Conservation (phyloP, 2,329 filamentous ascomycete species). For the Pestalotiopsis sp. region DNA sequence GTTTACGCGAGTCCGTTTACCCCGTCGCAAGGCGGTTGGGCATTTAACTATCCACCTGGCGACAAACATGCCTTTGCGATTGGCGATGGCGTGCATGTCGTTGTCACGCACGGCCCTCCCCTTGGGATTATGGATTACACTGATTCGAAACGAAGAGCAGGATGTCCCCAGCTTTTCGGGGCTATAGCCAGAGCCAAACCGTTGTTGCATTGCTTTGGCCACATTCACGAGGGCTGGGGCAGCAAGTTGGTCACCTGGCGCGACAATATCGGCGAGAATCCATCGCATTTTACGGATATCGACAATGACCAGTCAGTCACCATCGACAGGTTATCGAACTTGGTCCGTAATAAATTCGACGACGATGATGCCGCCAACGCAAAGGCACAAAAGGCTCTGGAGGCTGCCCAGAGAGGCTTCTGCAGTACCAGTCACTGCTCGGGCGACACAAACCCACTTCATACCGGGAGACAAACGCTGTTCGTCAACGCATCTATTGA, state of each 20-base stretch:
- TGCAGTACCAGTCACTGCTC: constrained; percentile 42
- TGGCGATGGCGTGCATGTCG: constrained; percentile 38
- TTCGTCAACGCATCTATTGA: constrained; percentile 61
- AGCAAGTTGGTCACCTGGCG: constrained; percentile 55
- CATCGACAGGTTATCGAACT: constrained; percentile 34
- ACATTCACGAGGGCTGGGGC: constrained; percentile 64
- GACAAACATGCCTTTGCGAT: constrained; percentile 41
- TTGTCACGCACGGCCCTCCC: constrained; percentile 58
- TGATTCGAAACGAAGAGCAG: constrained; percentile 31
- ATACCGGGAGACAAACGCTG: constrained; percentile 49
- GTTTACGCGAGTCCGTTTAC: constrained; percentile 59
- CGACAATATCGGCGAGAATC: constrained; percentile 21
- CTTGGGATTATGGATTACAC: constrained; percentile 50
- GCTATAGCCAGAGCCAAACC: constrained; percentile 47
- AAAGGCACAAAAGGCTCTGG: constrained; percentile 18
- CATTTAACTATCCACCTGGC: constrained; percentile 47
- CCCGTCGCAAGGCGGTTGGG: constrained; percentile 46
- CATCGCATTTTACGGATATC: constrained; percentile 43
- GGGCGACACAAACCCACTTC: constrained; percentile 30
- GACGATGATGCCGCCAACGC: constrained; percentile 11
- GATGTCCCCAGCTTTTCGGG: constrained; percentile 45
- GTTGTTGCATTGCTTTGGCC: constrained; percentile 56
- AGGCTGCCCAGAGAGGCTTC: constrained; percentile 27
- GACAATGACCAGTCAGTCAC: constrained; percentile 40
- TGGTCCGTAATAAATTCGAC: constrained; percentile 24